Conservation (phyloP, 1,284 basidiomycete genomes). For the Trichosporon sp. region DNA sequence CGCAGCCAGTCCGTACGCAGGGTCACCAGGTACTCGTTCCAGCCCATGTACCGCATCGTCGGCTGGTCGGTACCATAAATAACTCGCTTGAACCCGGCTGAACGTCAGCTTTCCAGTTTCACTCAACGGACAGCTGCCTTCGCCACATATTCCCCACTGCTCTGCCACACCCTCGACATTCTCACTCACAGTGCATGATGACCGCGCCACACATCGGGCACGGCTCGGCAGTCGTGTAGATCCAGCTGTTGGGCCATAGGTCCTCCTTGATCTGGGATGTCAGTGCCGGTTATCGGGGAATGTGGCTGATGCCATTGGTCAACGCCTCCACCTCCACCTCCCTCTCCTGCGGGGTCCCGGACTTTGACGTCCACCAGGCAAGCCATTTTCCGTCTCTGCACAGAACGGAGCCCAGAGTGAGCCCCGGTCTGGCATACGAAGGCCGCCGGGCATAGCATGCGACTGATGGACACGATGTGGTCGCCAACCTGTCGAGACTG, state of each 20-base stretch:
- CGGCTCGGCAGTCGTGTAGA: constrained; percentile 22
- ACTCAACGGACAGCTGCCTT: background rate
- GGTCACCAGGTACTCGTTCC: constrained; percentile 22
- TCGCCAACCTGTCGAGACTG: background rate
- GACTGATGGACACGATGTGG: background rate
- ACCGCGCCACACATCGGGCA: constrained; percentile 20
- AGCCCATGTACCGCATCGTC: background rate
- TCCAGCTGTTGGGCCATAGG: constrained; percentile 22
- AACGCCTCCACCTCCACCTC: background rate
- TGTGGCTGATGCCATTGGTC: background rate
- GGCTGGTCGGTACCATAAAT: constrained; percentile 19
- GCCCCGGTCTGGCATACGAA: background rate
- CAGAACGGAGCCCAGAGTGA: background rate
- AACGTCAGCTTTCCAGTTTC: background rate
- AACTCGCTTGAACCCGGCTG: constrained; percentile 21
- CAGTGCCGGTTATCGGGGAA: background rate
- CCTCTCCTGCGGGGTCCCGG: background rate
- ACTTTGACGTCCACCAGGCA: background rate
- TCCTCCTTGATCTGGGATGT: constrained; percentile 4
- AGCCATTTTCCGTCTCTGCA: background rate
- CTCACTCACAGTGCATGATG: constrained; percentile 14
- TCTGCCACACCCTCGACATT: too few relatives aligned
- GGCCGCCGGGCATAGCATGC: background rate
- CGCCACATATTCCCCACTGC: too few relatives aligned
- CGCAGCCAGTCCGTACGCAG: constrained; percentile 20